phyloP scores from a whole-genome alignment of 768 basidiomycete species.

The Mycena rosella region DNA sequence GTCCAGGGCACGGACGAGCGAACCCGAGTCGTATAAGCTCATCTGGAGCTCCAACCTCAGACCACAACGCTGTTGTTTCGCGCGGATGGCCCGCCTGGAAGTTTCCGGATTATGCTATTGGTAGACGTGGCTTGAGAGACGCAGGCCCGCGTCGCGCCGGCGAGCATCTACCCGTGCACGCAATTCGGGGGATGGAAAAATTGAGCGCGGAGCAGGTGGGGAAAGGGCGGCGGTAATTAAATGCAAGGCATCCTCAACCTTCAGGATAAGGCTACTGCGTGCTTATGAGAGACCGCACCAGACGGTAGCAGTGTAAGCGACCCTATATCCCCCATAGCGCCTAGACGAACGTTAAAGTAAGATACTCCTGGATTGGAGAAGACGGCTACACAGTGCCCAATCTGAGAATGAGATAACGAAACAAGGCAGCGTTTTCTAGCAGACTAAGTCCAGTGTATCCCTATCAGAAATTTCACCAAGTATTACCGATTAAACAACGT shows the following conservation, averaged over 20 bases:
- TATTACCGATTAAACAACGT: conserved; percentile 25
- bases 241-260: conserved; percentile 3
- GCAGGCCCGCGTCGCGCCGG: not conserved
- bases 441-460: too few relatives aligned
- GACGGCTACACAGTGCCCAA: not conserved
- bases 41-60: not conserved
- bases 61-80: not conserved
- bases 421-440: too few relatives aligned
- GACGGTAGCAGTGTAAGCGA: conserved; percentile 8
- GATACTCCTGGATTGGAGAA: not conserved
- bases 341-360: too few relatives aligned
- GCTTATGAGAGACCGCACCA: not conserved
- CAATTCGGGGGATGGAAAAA: too few relatives aligned
- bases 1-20: not conserved
- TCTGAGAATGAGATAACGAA: too few relatives aligned
- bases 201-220: not conserved
- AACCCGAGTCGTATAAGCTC: not conserved
- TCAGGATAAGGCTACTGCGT: not conserved
- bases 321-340: not conserved
- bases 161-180: not conserved
- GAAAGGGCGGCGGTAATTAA: conserved; percentile 16
- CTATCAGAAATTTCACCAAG: too few relatives aligned
- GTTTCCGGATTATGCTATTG: not conserved
- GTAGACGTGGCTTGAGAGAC: not conserved
- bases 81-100: too few relatives aligned